Base-by-base conservation (phyloP, 1,139 yeast species). In the Spathaspora sp. region DNA sequence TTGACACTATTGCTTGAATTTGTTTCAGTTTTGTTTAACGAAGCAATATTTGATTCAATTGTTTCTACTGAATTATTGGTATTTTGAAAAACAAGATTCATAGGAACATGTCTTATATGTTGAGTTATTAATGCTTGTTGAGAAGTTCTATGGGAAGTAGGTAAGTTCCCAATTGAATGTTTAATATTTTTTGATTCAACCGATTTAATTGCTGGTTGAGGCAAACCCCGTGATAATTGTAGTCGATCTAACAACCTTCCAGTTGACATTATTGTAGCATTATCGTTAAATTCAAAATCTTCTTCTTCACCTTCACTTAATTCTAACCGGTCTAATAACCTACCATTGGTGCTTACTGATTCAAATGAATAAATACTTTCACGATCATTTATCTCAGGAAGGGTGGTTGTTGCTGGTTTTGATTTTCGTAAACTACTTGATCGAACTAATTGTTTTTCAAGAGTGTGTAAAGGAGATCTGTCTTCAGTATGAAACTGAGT, bases 281-380 rank as follows among this genome's bases (percentile, higher is more conserved):
- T 59, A 29, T 58, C 64, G n/a, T 51, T 29, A 13, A 17, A 17
- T 17, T 34, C 38, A 10, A 34, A 34, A 6, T 34, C 33, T 11
- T 27, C 7, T n/a, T 55, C 51, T 43, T 59, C 65, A 26, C 56
- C 64, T 33, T 54, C 55, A 29, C 63, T 69, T n/a, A 66, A 49
- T 16, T 60, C 78, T 43, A 74, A 58, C 9, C 78, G 62, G 50
- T 74, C 79, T 16, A 74, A 57, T 29, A 74, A 59, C 40, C 78
- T 54, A 6, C 77, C 78, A 49, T 60, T 70, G 29, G 79, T 74
- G 46, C 74, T 65, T 7, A 73, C 76, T 3, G 78, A 72, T 42
- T 74, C 79, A 48, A 73, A 74, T 10, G 78, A 72, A 54, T 72
- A 73, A 16, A 74, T 56, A 46, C 56, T 53, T 38, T 52, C 56